Base-by-base conservation (phyloP, 805 yeast genomes). In the Candida krabiensis region DNA sequence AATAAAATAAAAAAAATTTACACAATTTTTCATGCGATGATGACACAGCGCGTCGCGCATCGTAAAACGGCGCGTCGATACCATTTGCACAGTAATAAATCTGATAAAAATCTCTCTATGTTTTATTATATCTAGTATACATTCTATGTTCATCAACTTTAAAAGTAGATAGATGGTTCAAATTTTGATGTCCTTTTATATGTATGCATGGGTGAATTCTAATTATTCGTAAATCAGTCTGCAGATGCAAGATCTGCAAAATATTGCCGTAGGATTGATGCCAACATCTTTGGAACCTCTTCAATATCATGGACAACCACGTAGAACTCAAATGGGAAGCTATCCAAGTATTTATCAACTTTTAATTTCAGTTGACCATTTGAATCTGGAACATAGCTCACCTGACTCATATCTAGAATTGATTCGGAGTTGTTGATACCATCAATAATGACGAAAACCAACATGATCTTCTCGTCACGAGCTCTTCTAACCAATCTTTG, bases 291-390 rank as follows among this genome's bases (percentile, higher is more conserved):
- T 12, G 99, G 99, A 26, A 93, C 71, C 64, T 91, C 98, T 33
- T 74, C 74, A 49, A 95, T 85, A 56, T 91, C 80, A 51, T 86
- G 81, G 18, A 93, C 97, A 49, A 95, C 91, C 42, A 91, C 96
- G 58, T 91, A 93, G 60, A 85, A 93, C 58, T 93, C 98, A 64
- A 93, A 93, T 52, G 99, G 98, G 81, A 93, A 93, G 19, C 86
- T 76, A 52, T 91, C 96, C 61, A 93, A 73, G 56, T 93, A 93
- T 51, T 82, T 86, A 43, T 79, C 82, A 42, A 93, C 93, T 57
- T 83, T 74, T 46, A 95, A 67, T 30, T 76, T 75, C 79, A 79
- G 73, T 40, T 74, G 75, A 3, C 97, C 97, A 35, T 69, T 67
- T 11, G 64, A 70, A 57, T 83, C 91, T 3, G 82, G 71, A n/a